These are phyloP conservation scores for Larix kaempferi DNA, from an alignment of 75 land plant genomes.

Conservation along the genomic window DNA sequence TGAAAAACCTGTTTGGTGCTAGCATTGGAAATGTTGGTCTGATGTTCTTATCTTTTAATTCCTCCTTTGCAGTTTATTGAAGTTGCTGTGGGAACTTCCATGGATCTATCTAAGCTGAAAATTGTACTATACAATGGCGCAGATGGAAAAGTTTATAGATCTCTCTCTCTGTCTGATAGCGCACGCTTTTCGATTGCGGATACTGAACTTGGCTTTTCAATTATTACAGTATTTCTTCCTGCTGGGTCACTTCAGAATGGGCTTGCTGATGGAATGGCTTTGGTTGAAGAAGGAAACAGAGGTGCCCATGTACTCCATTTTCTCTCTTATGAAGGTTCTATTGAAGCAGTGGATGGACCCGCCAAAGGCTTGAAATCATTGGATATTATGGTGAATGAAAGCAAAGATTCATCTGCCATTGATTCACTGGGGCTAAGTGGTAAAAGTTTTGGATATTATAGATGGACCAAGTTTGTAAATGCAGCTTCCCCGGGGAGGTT, in stretches of 20 bases:
- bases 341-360: conserved; percentile 26
- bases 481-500: conserved; percentile 27
- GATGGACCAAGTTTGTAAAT: conserved; percentile 19
- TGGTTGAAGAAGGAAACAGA: conserved; percentile 16
- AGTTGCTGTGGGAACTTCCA: conserved; percentile 13
- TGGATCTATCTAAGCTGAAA: conserved; percentile 14
- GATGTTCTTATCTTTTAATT: background rate
- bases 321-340: conserved; percentile 29
- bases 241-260: conserved; percentile 28
- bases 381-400: conserved; percentile 21
- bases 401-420: conserved; percentile 4
- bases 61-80: conserved; percentile 34
- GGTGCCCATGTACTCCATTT: conserved; percentile 20
- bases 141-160: conserved; percentile 21
- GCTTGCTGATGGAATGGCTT: conserved; percentile 33
- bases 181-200: background rate
- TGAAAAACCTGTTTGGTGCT: background rate
- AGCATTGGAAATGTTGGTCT: background rate
- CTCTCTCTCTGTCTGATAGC: conserved; percentile 10
- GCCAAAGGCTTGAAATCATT: conserved; percentile 16
- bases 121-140: conserved; percentile 29
- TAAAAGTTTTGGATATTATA: conserved; percentile 9
- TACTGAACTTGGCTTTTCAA: background rate
- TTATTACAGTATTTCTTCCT: conserved; percentile 12
- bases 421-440: conserved; percentile 29